Base-by-base conservation (phyloP, 805 yeast genomes). In the Saturnispora mendoncae region DNA sequence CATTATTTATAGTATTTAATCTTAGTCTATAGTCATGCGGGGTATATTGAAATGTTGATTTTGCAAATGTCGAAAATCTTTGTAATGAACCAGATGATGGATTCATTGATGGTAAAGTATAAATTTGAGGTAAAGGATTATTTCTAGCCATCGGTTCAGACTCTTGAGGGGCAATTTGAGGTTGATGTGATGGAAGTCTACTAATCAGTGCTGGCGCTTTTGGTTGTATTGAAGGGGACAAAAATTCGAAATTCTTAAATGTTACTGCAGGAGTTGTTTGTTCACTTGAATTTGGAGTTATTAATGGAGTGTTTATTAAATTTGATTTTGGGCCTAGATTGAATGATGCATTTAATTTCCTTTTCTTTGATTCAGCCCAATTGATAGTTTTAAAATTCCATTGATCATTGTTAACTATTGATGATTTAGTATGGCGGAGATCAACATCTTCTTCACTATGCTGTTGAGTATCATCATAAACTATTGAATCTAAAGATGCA, bases 21-120 rank as follows among this genome's bases (percentile, higher is more conserved):
- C 77, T 62, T 38, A 73, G 52, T 52, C 85, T 63, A 47, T 72
- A 73, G 36, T 68, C 72, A 46, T 70, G 76, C 1, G 77, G 69
- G 52, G 76, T 64, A 51, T 77, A 77, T 37, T 70, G 74, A 53
- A 75, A 72, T 3, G 69, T 48, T 4, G 41, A 40, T 36, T 46
- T 49, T 20, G 52, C 44, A 3, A 51, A 42, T 23, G 38, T 34
- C 4, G 49, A 48, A 35, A 56, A 57, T 36, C 41, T 48, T 46
- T 59, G 54, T 18, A 58, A 33, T 4, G 63, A 55, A 2, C 55
- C 60, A 19, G 37, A 32, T 6, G 37, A 35, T 10, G 62, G 63
- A 41, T 59, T 57, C 46, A 52, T 39, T 2, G 47, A 35, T 8
- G 63, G 62, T 7, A 45, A 42, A 4, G 51, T 39, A 10, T 41